Percentiles rank a stretch among this genome's conserved stretches.
Evolutionary conservation across 345 rosid species (phyloP).

Genomic region (Xanthoceras sorbifolium): DNA sequence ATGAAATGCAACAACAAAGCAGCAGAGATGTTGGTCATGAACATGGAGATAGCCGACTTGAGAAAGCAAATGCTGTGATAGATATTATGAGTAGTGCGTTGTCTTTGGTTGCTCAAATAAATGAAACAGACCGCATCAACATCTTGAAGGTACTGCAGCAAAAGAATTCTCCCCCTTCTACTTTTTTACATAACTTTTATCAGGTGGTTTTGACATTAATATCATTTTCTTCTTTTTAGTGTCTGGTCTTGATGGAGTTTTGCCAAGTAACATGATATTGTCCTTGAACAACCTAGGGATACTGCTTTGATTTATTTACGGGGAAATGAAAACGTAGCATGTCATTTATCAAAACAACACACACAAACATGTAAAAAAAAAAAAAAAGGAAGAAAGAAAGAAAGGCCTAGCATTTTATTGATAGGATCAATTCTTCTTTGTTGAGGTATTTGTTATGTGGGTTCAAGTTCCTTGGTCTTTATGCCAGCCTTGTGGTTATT

Average conservation of each 20-base stretch:
- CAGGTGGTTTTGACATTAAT: neutral
- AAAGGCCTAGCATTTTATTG: neutral
- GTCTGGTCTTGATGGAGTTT: neutral
- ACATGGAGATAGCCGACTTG: constrained; percentile 59
- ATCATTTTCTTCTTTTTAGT: neutral
- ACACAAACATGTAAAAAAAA: too few relatives aligned
- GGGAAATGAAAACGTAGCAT: neutral
- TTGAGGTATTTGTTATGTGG: neutral
- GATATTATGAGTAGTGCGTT: constrained; percentile 95
- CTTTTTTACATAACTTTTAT: constrained; percentile 1
- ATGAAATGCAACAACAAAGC: constrained; percentile 61
- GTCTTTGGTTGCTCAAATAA: constrained; percentile 78
- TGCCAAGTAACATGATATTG: neutral
- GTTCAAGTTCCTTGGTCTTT: constrained; percentile 2
- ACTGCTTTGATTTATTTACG: neutral
- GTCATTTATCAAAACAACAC: neutral
- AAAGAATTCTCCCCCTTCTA: neutral
- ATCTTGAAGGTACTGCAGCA: constrained; percentile 71
- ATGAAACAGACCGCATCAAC: constrained; percentile 89
- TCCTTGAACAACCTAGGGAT: constrained; percentile 2
- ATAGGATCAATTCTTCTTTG: neutral
- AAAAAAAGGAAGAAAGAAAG: too few relatives aligned
- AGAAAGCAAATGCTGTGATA: constrained; percentile 91
- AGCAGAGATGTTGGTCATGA: constrained; percentile 43
- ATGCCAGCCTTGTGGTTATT: neutral